Evolutionary conservation across 495 filamentous ascomycete species (phyloP).

Genomic region (Sphaerosporella brunnea): DNA sequence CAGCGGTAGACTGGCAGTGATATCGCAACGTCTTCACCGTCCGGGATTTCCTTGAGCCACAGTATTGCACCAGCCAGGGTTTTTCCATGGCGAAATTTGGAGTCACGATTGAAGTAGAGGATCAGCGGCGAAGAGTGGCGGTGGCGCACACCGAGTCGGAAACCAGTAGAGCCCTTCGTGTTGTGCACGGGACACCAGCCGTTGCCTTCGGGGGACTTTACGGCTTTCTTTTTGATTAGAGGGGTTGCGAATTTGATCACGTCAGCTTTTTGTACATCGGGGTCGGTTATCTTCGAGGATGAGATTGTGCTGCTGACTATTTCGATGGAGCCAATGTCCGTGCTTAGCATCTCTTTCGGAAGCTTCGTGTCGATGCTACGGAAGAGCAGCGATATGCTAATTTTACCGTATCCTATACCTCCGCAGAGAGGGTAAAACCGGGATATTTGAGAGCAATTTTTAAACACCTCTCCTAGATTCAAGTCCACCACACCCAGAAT

Average conservation of each 20-base stretch:
- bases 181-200: conserved; percentile 11
- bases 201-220: not conserved
- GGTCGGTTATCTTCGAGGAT: conserved; percentile 12
- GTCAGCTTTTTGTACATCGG: conserved; percentile 14
- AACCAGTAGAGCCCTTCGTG: conserved; percentile 3
- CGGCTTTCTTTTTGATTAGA: conserved; percentile 11
- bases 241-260: conserved; percentile 17
- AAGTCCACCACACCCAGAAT: conserved; percentile 51
- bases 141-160: conserved; percentile 38
- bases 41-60: conserved; percentile 48
- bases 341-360: conserved; percentile 38
- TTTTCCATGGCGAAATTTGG: conserved; percentile 33
- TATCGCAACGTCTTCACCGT: conserved; percentile 41
- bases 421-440: conserved; percentile 42
- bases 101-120: conserved; percentile 41
- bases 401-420: conserved; percentile 52
- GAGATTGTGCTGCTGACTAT: conserved; percentile 29
- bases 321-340: conserved; percentile 50
- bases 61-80: conserved; percentile 44
- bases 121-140: conserved; percentile 42
- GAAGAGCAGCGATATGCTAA: conserved; percentile 50
- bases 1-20: conserved; percentile 35
- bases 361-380: conserved; percentile 44
- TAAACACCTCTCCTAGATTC: conserved; percentile 39
- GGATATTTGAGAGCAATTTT: conserved; percentile 40